phyloP scores from a whole-genome alignment of 768 basidiomycete species.

The Xerocomus potaroensis region DNA sequence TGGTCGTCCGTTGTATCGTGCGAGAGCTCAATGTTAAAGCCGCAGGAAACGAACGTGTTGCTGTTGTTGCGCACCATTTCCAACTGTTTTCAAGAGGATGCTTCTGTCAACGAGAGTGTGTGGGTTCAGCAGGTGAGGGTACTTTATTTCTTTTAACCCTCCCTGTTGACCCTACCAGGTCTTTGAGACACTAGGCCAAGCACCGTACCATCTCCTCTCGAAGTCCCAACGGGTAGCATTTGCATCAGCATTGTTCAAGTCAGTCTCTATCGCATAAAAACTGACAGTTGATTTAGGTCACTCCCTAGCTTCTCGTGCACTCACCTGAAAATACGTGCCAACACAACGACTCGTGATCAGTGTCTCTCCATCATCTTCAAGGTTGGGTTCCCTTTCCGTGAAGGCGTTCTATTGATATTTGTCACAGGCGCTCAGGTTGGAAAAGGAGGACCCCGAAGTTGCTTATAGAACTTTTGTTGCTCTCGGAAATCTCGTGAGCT shows the following conservation, averaged over 20 bases:
- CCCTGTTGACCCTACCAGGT: slow-evolving; percentile 40
- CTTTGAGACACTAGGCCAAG: slow-evolving; percentile 47
- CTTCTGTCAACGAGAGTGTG: slow-evolving; percentile 36
- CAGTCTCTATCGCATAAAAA: slow-evolving; percentile 26
- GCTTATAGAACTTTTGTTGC: slow-evolving; percentile 68
- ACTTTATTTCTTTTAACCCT: slow-evolving; percentile 3
- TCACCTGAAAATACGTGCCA: slow-evolving; percentile 40
- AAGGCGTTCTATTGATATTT: slow-evolving; percentile 5
- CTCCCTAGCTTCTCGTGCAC: slow-evolving; percentile 61
- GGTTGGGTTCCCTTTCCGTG: slow-evolving; percentile 30
- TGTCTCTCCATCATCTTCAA: slow-evolving; percentile 43
- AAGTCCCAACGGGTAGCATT: slow-evolving; percentile 74
- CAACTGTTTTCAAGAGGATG: slow-evolving; percentile 68
- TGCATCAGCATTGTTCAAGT: slow-evolving; percentile 89
- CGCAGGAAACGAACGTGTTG: slow-evolving; percentile 80
- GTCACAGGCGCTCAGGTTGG: slow-evolving; percentile 31
- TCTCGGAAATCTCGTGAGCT: slow-evolving; percentile 65
- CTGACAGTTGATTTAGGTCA: slow-evolving; percentile 2
- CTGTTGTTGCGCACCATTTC: slow-evolving; percentile 75
- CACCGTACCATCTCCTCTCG: slow-evolving; percentile 50
- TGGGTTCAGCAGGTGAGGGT: slow-evolving; percentile 50
- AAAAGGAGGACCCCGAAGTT: slow-evolving; percentile 60
- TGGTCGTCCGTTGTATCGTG: slow-evolving; percentile 49
- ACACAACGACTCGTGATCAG: slow-evolving; percentile 36
- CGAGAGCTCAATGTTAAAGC: slow-evolving; percentile 55